These are phyloP conservation scores for Oehlia diaphana DNA, from an alignment of 192 early-diverging fungal species.

Conservation along the genomic window DNA sequence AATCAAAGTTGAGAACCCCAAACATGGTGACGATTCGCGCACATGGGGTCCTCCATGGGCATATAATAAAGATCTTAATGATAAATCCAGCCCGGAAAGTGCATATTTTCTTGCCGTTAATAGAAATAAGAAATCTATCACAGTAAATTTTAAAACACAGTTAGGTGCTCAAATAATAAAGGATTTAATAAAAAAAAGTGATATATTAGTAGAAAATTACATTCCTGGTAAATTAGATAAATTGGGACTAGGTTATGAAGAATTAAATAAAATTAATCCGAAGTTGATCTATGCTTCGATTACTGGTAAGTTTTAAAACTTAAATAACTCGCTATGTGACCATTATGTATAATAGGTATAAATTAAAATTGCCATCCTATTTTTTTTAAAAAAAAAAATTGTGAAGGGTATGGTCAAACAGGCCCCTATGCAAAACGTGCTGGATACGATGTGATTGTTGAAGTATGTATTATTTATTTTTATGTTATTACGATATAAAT, in stretches of 20 bases:
- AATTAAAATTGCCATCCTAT: background rate
- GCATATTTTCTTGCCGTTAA: constrained; percentile 93
- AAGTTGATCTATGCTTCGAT: constrained; percentile 87
- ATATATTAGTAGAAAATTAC: constrained; percentile 92
- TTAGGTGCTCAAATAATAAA: constrained; percentile 64
- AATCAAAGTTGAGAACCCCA: constrained; percentile 88
- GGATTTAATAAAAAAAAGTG: constrained; percentile 64
- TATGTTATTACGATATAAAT: background rate
- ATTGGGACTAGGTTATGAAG: constrained; percentile 76
- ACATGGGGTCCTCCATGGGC: constrained; percentile 78
- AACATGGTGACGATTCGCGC: constrained; percentile 85
- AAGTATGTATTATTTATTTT: constrained; percentile 35
- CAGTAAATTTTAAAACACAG: constrained; percentile 76
- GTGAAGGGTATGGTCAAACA: constrained; percentile 73
- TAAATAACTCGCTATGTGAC: background rate
- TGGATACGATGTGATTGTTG: constrained; percentile 90
- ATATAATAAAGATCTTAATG: constrained; percentile 34
- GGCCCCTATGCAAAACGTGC: constrained; percentile 80
- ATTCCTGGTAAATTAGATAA: constrained; percentile 82
- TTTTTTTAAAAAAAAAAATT: background rate
- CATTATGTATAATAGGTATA: background rate
- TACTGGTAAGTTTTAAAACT: constrained; percentile 43
- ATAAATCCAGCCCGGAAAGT: constrained; percentile 53
- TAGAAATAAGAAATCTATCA: constrained; percentile 89
- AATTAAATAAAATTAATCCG: constrained; percentile 68